These are phyloP conservation scores for Fusarium beomiforme DNA, from an alignment of 2,329 filamentous ascomycete genomes.

Conservation along the genomic window DNA sequence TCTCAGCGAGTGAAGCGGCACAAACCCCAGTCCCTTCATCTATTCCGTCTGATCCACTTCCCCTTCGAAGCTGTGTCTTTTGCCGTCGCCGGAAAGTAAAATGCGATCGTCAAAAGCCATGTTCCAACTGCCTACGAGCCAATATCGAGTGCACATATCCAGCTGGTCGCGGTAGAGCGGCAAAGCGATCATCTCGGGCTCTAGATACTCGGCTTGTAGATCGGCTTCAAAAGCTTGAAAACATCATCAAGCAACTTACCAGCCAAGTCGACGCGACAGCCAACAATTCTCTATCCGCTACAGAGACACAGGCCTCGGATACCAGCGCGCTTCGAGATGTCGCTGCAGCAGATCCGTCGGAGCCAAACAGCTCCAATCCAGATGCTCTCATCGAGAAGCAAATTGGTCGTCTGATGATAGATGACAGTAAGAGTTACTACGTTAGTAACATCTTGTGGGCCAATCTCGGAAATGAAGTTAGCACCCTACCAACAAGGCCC, in stretches of 20 bases:
- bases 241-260: neutral
- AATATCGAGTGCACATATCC: neutral
- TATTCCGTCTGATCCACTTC: neutral
- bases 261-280: neutral
- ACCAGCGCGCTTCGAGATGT: rapidly evolving
- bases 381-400: neutral
- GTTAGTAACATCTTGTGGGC: neutral
- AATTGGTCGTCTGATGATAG: neutral
- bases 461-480: neutral
- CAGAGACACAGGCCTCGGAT: rapidly evolving
- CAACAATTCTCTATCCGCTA: rapidly evolving
- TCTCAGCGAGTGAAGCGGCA: neutral
- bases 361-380: neutral
- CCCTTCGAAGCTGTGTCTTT: neutral
- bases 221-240: neutral
- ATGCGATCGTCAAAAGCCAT: neutral
- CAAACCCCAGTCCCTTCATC: neutral
- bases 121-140: neutral
- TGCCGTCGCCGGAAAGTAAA: neutral
- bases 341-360: rapidly evolving
- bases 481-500: rapidly evolving
- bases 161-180: neutral
- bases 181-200: rapidly evolving
- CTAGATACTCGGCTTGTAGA: neutral
- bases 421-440: conserved; percentile 1